Conservation (phyloP, 768 basidiomycete genomes). For the Mycena albidolilacea region DNA sequence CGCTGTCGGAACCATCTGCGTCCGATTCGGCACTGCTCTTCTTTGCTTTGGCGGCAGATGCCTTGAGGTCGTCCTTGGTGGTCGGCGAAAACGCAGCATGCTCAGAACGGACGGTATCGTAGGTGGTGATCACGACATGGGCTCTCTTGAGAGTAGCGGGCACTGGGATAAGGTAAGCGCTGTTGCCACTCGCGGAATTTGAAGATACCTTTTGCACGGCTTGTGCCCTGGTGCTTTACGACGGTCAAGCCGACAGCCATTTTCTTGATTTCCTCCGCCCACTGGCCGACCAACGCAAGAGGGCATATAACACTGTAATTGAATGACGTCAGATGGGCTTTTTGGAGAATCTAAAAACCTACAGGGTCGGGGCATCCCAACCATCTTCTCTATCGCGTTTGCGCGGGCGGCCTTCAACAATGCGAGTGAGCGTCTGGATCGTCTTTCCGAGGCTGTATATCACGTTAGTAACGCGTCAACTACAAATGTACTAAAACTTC, state of each 20-base stretch:
- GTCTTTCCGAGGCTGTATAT: slow-evolving; percentile 84
- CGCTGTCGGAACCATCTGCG: slow-evolving; percentile 52
- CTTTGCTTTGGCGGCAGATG: slow-evolving; percentile 52
- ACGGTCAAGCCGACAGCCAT: slow-evolving; percentile 79
- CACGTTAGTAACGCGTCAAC: slow-evolving; percentile 23
- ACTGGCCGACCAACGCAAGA: slow-evolving; percentile 89
- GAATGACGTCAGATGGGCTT: slow-evolving; percentile 15
- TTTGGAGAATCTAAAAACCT: slow-evolving; percentile 43
- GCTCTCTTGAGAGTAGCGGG: slow-evolving; percentile 65
- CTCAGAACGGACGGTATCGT: slow-evolving; percentile 87
- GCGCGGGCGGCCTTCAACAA: slow-evolving; percentile 84
- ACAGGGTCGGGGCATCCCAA: slow-evolving; percentile 82
- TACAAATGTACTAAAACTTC: slow-evolving; percentile 34
- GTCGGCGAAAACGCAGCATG: slow-evolving; percentile 66
- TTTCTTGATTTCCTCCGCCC: slow-evolving; percentile 88
- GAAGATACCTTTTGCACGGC: slow-evolving; percentile 74
- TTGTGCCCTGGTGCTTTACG: slow-evolving; percentile 86
- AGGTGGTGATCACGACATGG: slow-evolving; percentile 90
- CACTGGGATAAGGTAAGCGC: slow-evolving; percentile 55
- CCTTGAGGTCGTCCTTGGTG: slow-evolving; percentile 70
- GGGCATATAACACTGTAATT: slow-evolving; percentile 85
- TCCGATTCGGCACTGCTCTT: slow-evolving; percentile 50
- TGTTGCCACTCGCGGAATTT: background rate
- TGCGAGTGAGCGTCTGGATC: slow-evolving; percentile 89
- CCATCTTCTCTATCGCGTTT: slow-evolving; percentile 81